Percentiles rank a stretch among this genome's conserved stretches.
Evolutionary conservation across 257 asterid genomes (phyloP).

Genomic region (Lantana camara): DNA sequence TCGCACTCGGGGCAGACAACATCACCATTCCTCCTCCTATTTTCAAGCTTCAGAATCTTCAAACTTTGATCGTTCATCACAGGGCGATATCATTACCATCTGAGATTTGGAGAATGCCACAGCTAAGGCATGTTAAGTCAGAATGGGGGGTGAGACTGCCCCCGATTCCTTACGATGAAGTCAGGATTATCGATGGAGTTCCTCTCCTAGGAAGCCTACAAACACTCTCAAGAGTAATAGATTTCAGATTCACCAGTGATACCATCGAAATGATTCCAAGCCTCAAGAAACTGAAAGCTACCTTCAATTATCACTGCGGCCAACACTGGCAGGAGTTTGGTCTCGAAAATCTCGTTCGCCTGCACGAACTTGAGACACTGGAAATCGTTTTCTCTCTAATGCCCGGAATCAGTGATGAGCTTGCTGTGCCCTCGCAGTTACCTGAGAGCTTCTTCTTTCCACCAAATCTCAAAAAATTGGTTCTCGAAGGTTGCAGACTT

Average conservation of each 20-base stretch:
- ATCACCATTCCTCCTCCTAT: not conserved
- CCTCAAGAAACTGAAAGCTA: not conserved
- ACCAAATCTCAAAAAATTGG: not conserved
- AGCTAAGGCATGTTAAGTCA: not conserved
- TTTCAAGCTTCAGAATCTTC: not conserved
- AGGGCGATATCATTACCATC: not conserved
- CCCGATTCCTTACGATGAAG: too few relatives aligned
- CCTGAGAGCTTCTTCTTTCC: not conserved
- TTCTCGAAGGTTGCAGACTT: not conserved
- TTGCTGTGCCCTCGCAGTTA: not conserved
- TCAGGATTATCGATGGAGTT: too few relatives aligned
- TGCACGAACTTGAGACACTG: not conserved
- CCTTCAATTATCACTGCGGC: not conserved
- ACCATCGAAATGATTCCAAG: slow-evolving; percentile 7
- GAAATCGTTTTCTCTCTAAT: not conserved
- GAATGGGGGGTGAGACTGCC: too few relatives aligned
- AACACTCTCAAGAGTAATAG: not conserved
- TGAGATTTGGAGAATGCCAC: not conserved
- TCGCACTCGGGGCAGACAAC: not conserved
- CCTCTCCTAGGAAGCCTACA: not conserved
- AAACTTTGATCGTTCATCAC: not conserved
- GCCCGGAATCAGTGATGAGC: not conserved
- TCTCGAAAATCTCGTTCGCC: not conserved
- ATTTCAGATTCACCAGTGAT: not conserved
- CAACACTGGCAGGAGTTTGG: not conserved